These are phyloP conservation scores for Hypoxylon sp. DNA, from an alignment of 2,329 filamentous ascomycete genomes.

Conservation along the genomic window DNA sequence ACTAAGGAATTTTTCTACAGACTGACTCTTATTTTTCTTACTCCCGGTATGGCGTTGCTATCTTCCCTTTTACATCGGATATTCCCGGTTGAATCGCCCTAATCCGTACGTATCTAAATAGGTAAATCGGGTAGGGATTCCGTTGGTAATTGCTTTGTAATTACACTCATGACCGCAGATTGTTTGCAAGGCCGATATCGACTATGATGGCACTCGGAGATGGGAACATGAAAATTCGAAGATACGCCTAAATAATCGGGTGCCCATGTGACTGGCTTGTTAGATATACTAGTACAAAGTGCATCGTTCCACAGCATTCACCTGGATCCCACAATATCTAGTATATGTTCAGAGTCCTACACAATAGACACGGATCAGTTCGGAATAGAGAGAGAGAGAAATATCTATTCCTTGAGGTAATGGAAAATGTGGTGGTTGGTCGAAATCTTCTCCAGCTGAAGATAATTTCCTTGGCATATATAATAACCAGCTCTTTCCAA, in stretches of 20 bases:
- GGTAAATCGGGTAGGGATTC: slow-evolving; percentile 16
- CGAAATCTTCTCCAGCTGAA: slow-evolving; percentile 14
- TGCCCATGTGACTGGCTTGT: not conserved
- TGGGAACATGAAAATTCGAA: not conserved
- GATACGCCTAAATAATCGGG: not conserved
- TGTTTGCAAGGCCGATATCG: slow-evolving; percentile 4
- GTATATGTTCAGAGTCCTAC: not conserved
- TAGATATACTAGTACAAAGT: not conserved
- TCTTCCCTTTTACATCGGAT: slow-evolving; percentile 24
- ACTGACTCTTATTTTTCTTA: slow-evolving; percentile 3
- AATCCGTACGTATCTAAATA: not conserved
- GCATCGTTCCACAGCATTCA: slow-evolving; percentile 4
- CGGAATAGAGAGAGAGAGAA: slow-evolving; percentile 19
- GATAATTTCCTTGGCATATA: slow-evolving; percentile 37
- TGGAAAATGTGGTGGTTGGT: slow-evolving; percentile 31
- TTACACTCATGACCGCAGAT: not conserved
- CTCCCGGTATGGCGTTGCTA: not conserved
- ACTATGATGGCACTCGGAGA: not conserved
- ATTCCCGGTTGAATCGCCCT: slow-evolving; percentile 31
- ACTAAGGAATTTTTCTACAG: not conserved
- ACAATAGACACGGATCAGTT: not conserved
- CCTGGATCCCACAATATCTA: not conserved
- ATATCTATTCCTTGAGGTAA: slow-evolving; percentile 27
- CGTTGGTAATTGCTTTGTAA: slow-evolving; percentile 40
- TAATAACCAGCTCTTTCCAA: slow-evolving; percentile 16